These are phyloP conservation scores for Plasmopara halstedii DNA, from an alignment of 352 stramenopile species.

Conservation along the genomic window DNA sequence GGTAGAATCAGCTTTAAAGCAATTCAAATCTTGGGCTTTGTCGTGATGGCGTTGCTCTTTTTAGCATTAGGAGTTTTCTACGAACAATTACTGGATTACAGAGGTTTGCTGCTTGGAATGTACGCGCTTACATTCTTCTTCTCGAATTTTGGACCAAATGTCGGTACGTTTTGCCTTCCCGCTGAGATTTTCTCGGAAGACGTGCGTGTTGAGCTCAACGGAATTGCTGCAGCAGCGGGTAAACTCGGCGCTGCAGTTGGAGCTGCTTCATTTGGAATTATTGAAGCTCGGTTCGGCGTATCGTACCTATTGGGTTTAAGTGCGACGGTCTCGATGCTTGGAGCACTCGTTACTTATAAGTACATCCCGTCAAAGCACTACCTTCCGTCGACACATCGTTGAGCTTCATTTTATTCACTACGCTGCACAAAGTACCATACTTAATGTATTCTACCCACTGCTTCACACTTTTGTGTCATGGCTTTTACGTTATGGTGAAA, in stretches of 20 bases:
- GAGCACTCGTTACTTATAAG: slow-evolving; percentile 49
- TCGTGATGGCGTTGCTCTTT: slow-evolving; percentile 64
- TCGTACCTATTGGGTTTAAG: slow-evolving; percentile 51
- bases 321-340: slow-evolving; percentile 46
- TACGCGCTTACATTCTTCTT: slow-evolving; percentile 85
- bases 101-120: slow-evolving; percentile 44
- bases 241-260: slow-evolving; percentile 66
- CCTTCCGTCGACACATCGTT: background rate
- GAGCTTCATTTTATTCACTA: too few relatives aligned
- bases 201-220: slow-evolving; percentile 73
- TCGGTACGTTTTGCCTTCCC: slow-evolving; percentile 79
- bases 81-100: slow-evolving; percentile 31
- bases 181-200: slow-evolving; percentile 70
- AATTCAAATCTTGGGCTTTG: slow-evolving; percentile 81
- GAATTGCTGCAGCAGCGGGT: slow-evolving; percentile 64
- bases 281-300: slow-evolving; percentile 54
- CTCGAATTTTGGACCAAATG: slow-evolving; percentile 84
- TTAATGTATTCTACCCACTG: too few relatives aligned
- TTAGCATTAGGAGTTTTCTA: slow-evolving; percentile 47
- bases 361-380: slow-evolving; percentile 55
- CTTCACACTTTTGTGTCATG: too few relatives aligned
- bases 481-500: too few relatives aligned
- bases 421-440: too few relatives aligned
- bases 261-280: slow-evolving; percentile 51
- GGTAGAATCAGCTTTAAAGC: slow-evolving; percentile 60